Evolutionary conservation across 495 filamentous ascomycete species (phyloP), one percentile per base, ranked within the genome.

Genomic region (Tuber borchii): DNA sequence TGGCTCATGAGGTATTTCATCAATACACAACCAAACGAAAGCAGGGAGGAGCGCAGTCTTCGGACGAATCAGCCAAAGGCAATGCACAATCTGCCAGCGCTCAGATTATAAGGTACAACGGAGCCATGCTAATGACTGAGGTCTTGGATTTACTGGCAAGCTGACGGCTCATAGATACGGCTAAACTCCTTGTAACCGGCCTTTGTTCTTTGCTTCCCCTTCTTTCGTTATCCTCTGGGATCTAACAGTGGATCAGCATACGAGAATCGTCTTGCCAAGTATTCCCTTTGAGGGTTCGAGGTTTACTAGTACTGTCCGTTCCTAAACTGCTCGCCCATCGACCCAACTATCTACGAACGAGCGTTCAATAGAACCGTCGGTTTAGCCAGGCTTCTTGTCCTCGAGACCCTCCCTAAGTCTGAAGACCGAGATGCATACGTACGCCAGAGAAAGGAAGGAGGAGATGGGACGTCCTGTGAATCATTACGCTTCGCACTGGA

Each of bases 211-310:
- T 7, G 31, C 34, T 44, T 31, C 22, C 34, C 16, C 70, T 16
- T 20, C 26, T n/a, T 42, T 44, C 34, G 22, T 43, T 71, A 8
- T 65, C 31, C 14, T 34, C 26, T 16, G 12, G 26, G 26, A 16
- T 65, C 31, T 65, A 65, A 65, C 14, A 34, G 56, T 34, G 56
- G 14, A 34, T 70, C 22, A 72, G 93, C 92, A 0, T 96, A 95
- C 80, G 93, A 96, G 80, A 94, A 91, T 77, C 90, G 93, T 14
- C 86, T 96, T 26, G 93, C 91, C 6, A 96, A 96, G 83, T 96
- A 95, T 83, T 91, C 90, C 37, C 92, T 91, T 81, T 86, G 92
- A 19, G 91, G 92, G 4, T 96, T 96, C 74, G 93, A 96, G 81
- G 87, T 94, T 5, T 92, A 91, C n/a, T n/a, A n/a, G n/a, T n/a